phyloP scores from a whole-genome alignment of 2,329 filamentous ascomycete species.

The Didymella pinodella region DNA sequence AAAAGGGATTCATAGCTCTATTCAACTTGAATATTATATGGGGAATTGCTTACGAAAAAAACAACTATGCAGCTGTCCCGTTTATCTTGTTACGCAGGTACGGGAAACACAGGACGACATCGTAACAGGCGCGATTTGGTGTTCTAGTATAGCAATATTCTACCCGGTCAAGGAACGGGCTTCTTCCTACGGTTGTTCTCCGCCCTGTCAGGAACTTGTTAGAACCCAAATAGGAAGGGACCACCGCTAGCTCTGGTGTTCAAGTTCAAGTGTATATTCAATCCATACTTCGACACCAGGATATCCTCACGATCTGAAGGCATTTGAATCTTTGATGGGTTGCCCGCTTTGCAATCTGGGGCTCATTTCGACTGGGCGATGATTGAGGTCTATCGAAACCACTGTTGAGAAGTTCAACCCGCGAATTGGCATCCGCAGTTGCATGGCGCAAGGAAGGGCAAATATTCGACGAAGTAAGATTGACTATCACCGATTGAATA shows the following conservation, averaged over 20 bases:
- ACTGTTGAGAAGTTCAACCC: neutral
- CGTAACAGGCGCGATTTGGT: no score
- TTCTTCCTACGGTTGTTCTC: neutral
- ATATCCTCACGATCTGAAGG: neutral
- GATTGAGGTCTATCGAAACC: neutral
- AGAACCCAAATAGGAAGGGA: neutral
- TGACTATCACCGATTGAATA: neutral
- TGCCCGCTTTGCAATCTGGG: neutral
- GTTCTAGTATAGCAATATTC: no score
- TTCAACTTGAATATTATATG: no score
- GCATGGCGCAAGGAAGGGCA: neutral
- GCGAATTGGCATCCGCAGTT: neutral
- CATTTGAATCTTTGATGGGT: neutral
- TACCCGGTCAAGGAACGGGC: no score
- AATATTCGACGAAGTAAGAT: neutral
- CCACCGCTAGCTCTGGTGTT: neutral
- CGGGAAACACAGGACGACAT: no score
- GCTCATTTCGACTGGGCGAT: neutral
- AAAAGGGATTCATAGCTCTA: no score
- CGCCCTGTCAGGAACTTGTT: slow-evolving; percentile 3
- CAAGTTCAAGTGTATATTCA: neutral
- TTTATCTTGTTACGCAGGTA: no score
- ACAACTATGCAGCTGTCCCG: no score
- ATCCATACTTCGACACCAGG: neutral
- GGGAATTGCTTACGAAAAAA: no score